Evolutionary conservation across 345 rosid genomes (phyloP).

Genomic region (Moricandia moricandioides): DNA sequence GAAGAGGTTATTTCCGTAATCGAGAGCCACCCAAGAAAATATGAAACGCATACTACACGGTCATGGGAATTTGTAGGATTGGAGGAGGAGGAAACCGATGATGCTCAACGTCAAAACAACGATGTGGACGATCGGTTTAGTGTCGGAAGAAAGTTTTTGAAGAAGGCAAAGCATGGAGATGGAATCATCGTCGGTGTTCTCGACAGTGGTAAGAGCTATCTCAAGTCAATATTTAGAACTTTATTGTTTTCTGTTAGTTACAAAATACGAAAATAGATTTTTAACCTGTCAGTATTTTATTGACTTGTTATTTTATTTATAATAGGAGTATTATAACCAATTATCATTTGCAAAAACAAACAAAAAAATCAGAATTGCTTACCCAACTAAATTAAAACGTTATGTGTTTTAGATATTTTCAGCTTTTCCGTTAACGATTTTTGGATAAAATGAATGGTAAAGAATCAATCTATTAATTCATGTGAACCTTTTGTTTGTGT

Average conservation of each 20-base stretch:
- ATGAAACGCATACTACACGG: slow-evolving; percentile 72
- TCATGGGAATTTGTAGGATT: slow-evolving; percentile 89
- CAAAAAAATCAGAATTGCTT: not conserved
- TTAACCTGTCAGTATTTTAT: not conserved
- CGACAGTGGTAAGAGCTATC: slow-evolving; percentile 62
- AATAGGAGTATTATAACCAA: not conserved
- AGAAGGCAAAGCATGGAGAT: slow-evolving; percentile 61
- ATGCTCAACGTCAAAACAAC: not conserved
- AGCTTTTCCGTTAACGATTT: not conserved
- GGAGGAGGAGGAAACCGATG: slow-evolving; percentile 39
- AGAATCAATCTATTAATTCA: not conserved
- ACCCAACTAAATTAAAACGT: not conserved
- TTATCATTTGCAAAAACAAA: not conserved
- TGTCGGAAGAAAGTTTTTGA: slow-evolving; percentile 36
- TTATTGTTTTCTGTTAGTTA: slow-evolving; percentile 12
- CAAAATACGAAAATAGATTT: not conserved
- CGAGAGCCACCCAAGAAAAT: slow-evolving; percentile 46
- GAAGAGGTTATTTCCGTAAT: slow-evolving; percentile 63
- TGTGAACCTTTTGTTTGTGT: slow-evolving; percentile 17
- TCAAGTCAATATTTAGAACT: slow-evolving; percentile 2
- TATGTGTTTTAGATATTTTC: not conserved
- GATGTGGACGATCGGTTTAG: slow-evolving; percentile 34
- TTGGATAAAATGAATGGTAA: not conserved
- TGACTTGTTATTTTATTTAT: not conserved
- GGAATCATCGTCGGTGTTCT: slow-evolving; percentile 65